A percentile compares a stretch with the other conserved stretches of the same genome.
These are phyloP conservation scores for Penicillium pulvis DNA, from an alignment of 495 filamentous ascomycete species.

Conservation along the genomic window DNA sequence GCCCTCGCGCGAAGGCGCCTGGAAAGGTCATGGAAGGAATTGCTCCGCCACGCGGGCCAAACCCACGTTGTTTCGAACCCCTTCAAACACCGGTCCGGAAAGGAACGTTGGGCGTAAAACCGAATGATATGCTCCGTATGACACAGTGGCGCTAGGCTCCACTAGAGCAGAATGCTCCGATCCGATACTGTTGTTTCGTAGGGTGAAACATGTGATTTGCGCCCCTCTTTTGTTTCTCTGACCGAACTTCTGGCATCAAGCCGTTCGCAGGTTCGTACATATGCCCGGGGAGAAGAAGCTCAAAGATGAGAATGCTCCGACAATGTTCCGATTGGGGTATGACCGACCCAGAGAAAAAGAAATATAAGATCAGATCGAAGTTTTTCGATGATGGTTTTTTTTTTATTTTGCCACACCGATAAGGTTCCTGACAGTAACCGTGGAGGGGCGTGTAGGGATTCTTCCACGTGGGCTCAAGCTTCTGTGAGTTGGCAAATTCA, in stretches of 20 bases:
- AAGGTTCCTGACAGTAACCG: constrained; percentile 20
- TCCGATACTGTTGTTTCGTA: background rate
- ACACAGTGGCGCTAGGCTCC: constrained; percentile 10
- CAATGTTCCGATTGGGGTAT: constrained; percentile 1
- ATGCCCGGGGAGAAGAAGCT: background rate
- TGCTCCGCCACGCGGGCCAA: constrained; percentile 12
- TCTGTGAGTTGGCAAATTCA: constrained; percentile 8
- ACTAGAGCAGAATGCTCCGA: constrained; percentile 9
- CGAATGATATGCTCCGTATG: background rate
- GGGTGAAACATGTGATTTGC: constrained; percentile 16
- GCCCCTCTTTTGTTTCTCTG: background rate
- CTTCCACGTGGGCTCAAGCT: constrained; percentile 25
- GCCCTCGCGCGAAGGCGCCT: constrained; percentile 30
- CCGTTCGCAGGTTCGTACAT: background rate
- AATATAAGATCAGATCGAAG: background rate
- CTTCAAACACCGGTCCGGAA: background rate
- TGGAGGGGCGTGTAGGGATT: constrained; percentile 15
- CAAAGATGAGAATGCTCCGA: background rate
- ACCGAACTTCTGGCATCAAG: background rate
- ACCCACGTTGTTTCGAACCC: constrained; percentile 4
- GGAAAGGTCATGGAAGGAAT: constrained; percentile 33
- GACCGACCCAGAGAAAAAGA: background rate
- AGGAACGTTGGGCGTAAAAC: background rate
- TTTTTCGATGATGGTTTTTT: background rate
- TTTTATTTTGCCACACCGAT: constrained; percentile 12